Percentiles rank a stretch among this genome's conserved stretches.
Conservation (phyloP, 2,329 filamentous ascomycete species). For the Paecilomyces sp. region DNA sequence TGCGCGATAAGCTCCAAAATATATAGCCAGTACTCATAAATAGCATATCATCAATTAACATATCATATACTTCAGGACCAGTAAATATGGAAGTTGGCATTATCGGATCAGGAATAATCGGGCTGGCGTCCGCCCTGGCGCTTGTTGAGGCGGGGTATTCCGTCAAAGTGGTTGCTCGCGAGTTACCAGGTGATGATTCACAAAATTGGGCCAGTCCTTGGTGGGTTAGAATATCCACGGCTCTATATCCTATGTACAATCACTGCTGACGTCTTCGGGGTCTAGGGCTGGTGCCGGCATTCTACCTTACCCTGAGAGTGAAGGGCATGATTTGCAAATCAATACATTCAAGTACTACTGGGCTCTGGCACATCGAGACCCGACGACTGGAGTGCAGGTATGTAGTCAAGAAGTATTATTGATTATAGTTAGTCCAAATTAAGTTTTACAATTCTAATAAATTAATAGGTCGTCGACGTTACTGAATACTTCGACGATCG, state of each 20-base stretch:
- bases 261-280: neutral
- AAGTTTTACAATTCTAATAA: too few relatives aligned
- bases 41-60: too few relatives aligned
- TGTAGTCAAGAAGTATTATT: neutral
- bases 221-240: slow-evolving; percentile 2
- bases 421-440: too few relatives aligned
- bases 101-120: slow-evolving; percentile 10
- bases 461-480: slow-evolving; percentile 5
- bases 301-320: slow-evolving; percentile 8
- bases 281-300: slow-evolving; percentile 6
- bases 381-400: slow-evolving; percentile 13
- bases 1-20: too few relatives aligned
- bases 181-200: slow-evolving; percentile 12
- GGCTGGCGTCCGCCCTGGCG: slow-evolving; percentile 7
- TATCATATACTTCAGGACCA: neutral
- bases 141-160: slow-evolving; percentile 11
- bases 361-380: slow-evolving; percentile 15
- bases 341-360: slow-evolving; percentile 14
- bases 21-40: too few relatives aligned
- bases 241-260: neutral
- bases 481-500: slow-evolving; percentile 13
- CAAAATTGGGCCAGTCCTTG: slow-evolving; percentile 16
- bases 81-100: neutral
- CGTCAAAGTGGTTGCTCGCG: slow-evolving; percentile 13
- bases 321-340: slow-evolving; percentile 7